Conservation (phyloP, 179 eudicot genomes). For the Nepenthes alata region DNA sequence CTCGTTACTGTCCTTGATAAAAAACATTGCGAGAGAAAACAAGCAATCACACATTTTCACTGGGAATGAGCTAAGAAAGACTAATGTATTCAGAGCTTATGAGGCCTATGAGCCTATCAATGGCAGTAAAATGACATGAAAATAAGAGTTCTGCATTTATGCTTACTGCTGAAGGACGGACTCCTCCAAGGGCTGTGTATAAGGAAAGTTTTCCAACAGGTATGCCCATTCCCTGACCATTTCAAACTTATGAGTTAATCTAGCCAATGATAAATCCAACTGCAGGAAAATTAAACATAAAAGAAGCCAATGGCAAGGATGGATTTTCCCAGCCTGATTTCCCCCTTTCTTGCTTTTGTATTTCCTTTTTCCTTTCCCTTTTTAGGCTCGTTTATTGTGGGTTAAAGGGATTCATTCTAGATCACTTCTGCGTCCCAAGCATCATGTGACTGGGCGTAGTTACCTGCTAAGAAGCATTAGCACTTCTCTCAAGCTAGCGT, state of each 20-base stretch:
- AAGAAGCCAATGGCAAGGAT: no score
- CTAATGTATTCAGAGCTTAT: background rate
- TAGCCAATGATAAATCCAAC: background rate
- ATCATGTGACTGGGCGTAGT: background rate
- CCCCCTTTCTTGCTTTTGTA: background rate
- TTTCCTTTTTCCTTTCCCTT: background rate
- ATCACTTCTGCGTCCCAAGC: no score
- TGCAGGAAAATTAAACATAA: background rate
- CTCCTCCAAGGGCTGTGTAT: constrained; percentile 90
- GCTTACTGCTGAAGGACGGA: constrained; percentile 89
- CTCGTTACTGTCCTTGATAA: no score
- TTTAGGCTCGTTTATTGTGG: no score
- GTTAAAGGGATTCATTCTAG: no score
- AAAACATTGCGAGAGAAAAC: no score
- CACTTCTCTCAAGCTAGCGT: no score
- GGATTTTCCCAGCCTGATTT: no score
- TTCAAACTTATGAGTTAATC: constrained; percentile 2
- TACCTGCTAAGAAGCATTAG: no score
- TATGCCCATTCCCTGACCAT: constrained; percentile 84
- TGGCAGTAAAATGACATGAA: background rate
- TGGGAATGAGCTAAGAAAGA: no score
- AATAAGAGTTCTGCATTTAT: background rate
- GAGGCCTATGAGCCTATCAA: background rate
- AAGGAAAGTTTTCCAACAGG: constrained; percentile 93
- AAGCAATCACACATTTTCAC: no score